Base-by-base conservation (phyloP, 345 rosid species). In the Moricandia arvensis region DNA sequence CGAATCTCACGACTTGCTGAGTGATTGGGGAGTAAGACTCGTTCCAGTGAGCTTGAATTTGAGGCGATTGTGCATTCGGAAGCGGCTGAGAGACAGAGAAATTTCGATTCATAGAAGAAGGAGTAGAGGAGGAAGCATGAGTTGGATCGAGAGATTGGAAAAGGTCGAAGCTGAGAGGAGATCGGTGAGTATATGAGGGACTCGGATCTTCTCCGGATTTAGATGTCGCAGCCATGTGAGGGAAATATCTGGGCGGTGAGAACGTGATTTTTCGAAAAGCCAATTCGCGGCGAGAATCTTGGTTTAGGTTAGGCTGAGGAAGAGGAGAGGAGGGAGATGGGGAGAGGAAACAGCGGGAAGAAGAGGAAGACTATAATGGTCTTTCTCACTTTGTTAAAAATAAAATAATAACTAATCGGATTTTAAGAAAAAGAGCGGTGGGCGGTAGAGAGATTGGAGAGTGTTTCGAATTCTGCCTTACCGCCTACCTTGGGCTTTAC, bases 131-230 rank as follows among this genome's bases (percentile, higher is more conserved):
- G 72, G 76, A 67, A 58, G 71, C 21, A 0, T 33, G 30, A 3
- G 6, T n/a, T 9, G 7, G 85, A 63, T 75, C 74, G 4, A 59
- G 73, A 51, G 86, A 75, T 21, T 74, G 79, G 58, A 82, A 84
- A 21, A 82, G 47, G 72, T 77, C 81, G 27, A 72, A 82, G 51
- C 82, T 82, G 72, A 83, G 79, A 38, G 84, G 86, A 8, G 89
- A 67, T 3, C 78, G 79, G 10, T 71, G 75, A 26, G 58, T 63
- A 5, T 81, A 47, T n/a, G 69, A 64, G 11, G 55, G 75, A 71
- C 27, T 71, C 57, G 79, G 89, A 83, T 85, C 87, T 77, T 81
- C 80, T 12, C 80, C 83, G 34, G 86, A 58, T 69, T 81, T 76
- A 24, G 85, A 77, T 85, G 84, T 86, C 13, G 79, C 57, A 5